phyloP scores from a whole-genome alignment of 352 stramenopile species.

The Globisporangium cystogenes region DNA sequence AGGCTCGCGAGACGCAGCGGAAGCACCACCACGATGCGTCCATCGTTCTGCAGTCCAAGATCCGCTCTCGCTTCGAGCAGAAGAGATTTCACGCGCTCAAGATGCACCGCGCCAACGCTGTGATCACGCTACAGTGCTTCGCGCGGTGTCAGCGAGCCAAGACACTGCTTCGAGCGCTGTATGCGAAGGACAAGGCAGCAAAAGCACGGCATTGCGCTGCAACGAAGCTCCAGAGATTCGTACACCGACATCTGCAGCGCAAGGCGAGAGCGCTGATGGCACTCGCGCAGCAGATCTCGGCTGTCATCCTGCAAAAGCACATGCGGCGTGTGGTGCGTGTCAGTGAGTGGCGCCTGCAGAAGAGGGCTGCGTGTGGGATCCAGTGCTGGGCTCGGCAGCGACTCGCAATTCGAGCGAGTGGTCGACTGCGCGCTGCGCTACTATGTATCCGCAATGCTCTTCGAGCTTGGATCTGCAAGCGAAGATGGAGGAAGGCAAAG shows the following conservation, averaged over 20 bases:
- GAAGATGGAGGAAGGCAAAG: slow-evolving; percentile 14
- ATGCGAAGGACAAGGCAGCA: slow-evolving; percentile 7
- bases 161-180: slow-evolving; percentile 13
- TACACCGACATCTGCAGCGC: slow-evolving; percentile 27
- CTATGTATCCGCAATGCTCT: slow-evolving; percentile 14
- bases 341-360: slow-evolving; percentile 9
- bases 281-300: slow-evolving; percentile 32
- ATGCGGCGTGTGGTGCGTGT: slow-evolving; percentile 20
- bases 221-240: slow-evolving; percentile 31
- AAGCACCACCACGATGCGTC: slow-evolving; percentile 38
- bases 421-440: slow-evolving; percentile 11
- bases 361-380: slow-evolving; percentile 14
- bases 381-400: slow-evolving; percentile 35
- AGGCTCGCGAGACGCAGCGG: slow-evolving; percentile 28
- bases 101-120: slow-evolving; percentile 32
- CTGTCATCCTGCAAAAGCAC: slow-evolving; percentile 44
- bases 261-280: slow-evolving; percentile 28
- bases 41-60: slow-evolving; percentile 52
- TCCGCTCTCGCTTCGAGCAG: slow-evolving; percentile 48
- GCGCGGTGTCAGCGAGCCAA: slow-evolving; percentile 14
- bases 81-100: slow-evolving; percentile 56
- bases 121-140: slow-evolving; percentile 36
- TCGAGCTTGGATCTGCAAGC: slow-evolving; percentile 13
- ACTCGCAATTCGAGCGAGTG: slow-evolving; percentile 6
- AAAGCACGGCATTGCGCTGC: slow-evolving; percentile 12